Evolutionary conservation across 1,139 yeast species (phyloP), one percentile per base, ranked within the genome.

Genomic region (Kodamaea plutei): DNA sequence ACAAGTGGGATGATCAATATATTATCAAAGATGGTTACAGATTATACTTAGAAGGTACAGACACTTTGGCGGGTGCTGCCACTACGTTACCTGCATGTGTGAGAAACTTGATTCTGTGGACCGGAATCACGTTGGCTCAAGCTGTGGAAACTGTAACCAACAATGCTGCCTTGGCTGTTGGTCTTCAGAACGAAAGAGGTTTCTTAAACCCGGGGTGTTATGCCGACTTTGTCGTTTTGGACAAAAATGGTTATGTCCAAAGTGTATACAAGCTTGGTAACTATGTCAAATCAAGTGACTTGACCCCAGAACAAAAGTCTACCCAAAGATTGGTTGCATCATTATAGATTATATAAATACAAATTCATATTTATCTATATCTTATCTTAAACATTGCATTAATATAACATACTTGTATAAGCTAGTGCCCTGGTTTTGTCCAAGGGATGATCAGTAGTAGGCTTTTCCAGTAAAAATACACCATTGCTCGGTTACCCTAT

Each of bases 31-130:
- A 60, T 11, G 82, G 78, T 8, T 56, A 64, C 31, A 53, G 61
- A 33, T 58, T 76, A 40, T 64, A 60, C 37, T 62, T 77, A 41
- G 60, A 74, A 47, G 79, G 77, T 13, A 75, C 82, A 8, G 65
- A 67, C 33, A 77, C 81, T 11, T 71, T 76, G 50, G 83, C 83
- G 4, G 84, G 83, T 23, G 70, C 79, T 11, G 79, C 79, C 6
- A 73, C 81, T 9, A 70, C 76, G 20, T 63, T 76, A 34, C 71
- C 76, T 20, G 67, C 68, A 28, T 73, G 80, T 48, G 56, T 76
- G 19, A 61, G 76, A 39, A 76, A 77, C 52, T 58, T 76, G 43
- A 60, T 70, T 49, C 41, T 56, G 25, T 77, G 83, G 83, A 61
- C 76, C 6, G 56, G 60, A 15, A 56, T 73, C 20, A 45, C 74